Percentiles rank a stretch among this genome's conserved stretches.
Evolutionary conservation across 192 early-diverging fungal genomes (phyloP).

Genomic region (Gamsiella multidivaricata): DNA sequence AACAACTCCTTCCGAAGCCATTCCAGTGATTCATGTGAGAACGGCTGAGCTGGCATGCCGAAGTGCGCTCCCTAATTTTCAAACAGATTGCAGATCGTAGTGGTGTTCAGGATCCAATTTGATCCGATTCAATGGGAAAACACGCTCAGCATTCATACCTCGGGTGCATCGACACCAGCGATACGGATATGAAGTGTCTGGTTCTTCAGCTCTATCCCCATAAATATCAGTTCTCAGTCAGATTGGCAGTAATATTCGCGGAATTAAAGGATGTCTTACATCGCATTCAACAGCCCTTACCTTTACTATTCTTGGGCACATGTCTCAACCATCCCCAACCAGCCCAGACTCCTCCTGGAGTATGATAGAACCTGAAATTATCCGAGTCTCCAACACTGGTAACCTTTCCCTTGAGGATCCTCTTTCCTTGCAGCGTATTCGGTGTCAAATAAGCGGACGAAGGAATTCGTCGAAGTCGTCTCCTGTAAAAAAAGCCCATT

Average conservation of each 20-base stretch:
- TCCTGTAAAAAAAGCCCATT: slow-evolving; percentile 34
- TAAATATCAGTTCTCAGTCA: not conserved
- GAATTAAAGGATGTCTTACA: too few species aligned
- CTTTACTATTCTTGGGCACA: slow-evolving; percentile 54
- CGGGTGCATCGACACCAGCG: slow-evolving; percentile 78
- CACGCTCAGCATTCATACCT: slow-evolving; percentile 57
- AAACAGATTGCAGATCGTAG: not conserved
- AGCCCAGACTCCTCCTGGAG: slow-evolving; percentile 54
- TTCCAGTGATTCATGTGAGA: slow-evolving; percentile 61
- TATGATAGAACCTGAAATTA: slow-evolving; percentile 67
- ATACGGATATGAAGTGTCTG: slow-evolving; percentile 72
- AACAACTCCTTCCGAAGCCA: slow-evolving; percentile 61
- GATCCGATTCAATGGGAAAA: not conserved
- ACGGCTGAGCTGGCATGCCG: slow-evolving; percentile 72
- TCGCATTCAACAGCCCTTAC: too few species aligned
- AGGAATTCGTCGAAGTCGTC: slow-evolving; percentile 55
- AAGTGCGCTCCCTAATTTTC: slow-evolving; percentile 65
- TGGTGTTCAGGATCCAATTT: not conserved
- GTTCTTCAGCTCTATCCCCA: slow-evolving; percentile 58
- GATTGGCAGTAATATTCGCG: not conserved
- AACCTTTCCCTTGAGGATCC: slow-evolving; percentile 56
- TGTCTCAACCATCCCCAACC: slow-evolving; percentile 60
- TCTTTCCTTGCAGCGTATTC: slow-evolving; percentile 44
- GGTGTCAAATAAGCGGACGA: slow-evolving; percentile 60
- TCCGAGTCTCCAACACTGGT: slow-evolving; percentile 66